phyloP scores from a whole-genome alignment of 2,329 filamentous ascomycete genomes.

The Pyricularia pennisetigena region DNA sequence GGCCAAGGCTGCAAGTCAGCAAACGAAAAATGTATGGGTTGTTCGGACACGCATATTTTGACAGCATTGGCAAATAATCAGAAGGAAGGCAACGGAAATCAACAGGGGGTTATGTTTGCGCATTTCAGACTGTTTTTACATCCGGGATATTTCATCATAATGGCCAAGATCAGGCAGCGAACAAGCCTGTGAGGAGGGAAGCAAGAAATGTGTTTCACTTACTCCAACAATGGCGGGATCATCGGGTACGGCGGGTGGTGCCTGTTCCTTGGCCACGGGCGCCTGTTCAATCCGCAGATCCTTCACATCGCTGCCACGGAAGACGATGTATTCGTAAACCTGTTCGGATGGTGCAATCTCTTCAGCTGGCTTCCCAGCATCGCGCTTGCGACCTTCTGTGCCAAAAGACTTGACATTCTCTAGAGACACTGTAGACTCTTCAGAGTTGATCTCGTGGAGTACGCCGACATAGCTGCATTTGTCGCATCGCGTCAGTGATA shows the following conservation, averaged over 20 bases:
- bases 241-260: conserved; percentile 72
- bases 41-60: conserved; percentile 2
- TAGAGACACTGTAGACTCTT: conserved; percentile 90
- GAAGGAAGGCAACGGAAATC: conserved; percentile 99
- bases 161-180: conserved; percentile 20
- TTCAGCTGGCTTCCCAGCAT: conserved; percentile 55
- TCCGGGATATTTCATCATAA: conserved; percentile 95
- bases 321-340: conserved; percentile 97
- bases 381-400: conserved; percentile 71
- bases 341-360: conserved; percentile 78
- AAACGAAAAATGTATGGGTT: conserved; percentile 1
- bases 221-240: conserved; percentile 96
- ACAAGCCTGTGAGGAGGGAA: conserved; percentile 4
- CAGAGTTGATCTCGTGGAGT: conserved; percentile 95
- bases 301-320: conserved; percentile 96
- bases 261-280: conserved; percentile 61
- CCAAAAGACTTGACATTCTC: conserved; percentile 94
- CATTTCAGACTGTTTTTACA: conserved; percentile 89
- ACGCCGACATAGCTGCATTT: conserved; percentile 77
- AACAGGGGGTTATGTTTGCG: conserved; percentile 75
- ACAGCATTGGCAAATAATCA: conserved; percentile 44
- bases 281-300: conserved; percentile 89
- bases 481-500: conserved; percentile 19
- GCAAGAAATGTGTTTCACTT: conserved; percentile 42
- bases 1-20: conserved; percentile 10